These are phyloP conservation scores for Sporisorium graminicola DNA, from an alignment of 1,284 basidiomycete genomes.

Conservation along the genomic window DNA sequence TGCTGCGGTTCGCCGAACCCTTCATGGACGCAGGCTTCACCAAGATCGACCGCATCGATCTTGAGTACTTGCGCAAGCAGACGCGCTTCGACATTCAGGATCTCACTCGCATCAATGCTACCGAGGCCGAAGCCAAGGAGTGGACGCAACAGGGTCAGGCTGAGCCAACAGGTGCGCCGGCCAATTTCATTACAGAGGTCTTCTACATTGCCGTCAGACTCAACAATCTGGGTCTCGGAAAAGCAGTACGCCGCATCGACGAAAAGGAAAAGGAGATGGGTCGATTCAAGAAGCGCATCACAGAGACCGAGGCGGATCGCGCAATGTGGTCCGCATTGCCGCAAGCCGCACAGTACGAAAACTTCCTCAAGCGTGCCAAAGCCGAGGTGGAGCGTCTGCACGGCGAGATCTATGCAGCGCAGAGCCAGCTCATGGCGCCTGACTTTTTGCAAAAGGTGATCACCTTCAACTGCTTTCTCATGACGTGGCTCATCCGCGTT, in stretches of 20 bases:
- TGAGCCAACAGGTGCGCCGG: conserved; percentile 16
- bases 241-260: conserved; percentile 77
- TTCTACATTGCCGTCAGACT: conserved; percentile 78
- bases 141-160: conserved; percentile 49
- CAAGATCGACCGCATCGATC: conserved; percentile 89
- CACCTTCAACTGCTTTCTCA: conserved; percentile 87
- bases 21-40: conserved; percentile 93
- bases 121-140: conserved; percentile 62
- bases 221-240: conserved; percentile 71
- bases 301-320: conserved; percentile 77
- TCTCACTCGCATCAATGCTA: conserved; percentile 67
- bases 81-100: conserved; percentile 58
- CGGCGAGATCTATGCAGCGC: conserved; percentile 78
- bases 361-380: conserved; percentile 63
- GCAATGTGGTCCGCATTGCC: conserved; percentile 57
- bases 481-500: conserved; percentile 92
- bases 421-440: conserved; percentile 87
- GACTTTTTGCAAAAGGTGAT: conserved; percentile 84
- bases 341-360: conserved; percentile 66
- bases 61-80: conserved; percentile 74
- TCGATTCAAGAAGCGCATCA: conserved; percentile 77
- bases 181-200: conserved; percentile 93
- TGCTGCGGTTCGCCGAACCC: conserved; percentile 91
- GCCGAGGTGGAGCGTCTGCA: conserved; percentile 68
- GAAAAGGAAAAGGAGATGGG: conserved; percentile 77